Conservation (phyloP, 1,284 basidiomycete genomes). For the Termitomyces sp. region DNA sequence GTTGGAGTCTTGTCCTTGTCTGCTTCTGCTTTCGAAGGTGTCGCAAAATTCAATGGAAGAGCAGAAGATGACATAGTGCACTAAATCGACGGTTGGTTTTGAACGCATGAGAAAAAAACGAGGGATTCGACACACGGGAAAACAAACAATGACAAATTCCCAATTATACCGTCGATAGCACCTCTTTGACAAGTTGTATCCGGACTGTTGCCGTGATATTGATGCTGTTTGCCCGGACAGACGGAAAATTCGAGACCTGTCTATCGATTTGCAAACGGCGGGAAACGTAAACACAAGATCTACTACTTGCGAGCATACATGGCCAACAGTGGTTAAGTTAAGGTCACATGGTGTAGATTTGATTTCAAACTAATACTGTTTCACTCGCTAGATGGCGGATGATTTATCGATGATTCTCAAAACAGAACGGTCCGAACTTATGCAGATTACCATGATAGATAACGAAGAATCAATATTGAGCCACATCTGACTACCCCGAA, state of each 20-base stretch:
- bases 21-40: constrained; percentile 40
- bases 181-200: no score
- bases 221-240: background rate
- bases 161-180: no score
- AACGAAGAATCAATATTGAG: background rate
- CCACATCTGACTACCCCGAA: background rate
- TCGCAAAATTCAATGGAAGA: constrained; percentile 52
- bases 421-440: background rate
- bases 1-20: constrained; percentile 46
- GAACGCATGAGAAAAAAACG: background rate
- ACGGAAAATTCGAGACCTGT: background rate
- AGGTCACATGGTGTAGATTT: background rate
- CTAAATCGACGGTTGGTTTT: background rate
- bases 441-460: background rate
- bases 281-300: background rate
- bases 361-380: background rate
- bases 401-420: no score
- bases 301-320: background rate
- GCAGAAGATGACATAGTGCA: constrained; percentile 38
- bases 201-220: no score
- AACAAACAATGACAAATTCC: constrained; percentile 6
- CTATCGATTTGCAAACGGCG: background rate
- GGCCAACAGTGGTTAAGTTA: background rate
- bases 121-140: background rate
- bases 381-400: background rate